Evolutionary conservation across 495 filamentous ascomycete genomes (phyloP), one percentile per base, ranked within the genome.

Genomic region (Cercophora newfieldiana): DNA sequence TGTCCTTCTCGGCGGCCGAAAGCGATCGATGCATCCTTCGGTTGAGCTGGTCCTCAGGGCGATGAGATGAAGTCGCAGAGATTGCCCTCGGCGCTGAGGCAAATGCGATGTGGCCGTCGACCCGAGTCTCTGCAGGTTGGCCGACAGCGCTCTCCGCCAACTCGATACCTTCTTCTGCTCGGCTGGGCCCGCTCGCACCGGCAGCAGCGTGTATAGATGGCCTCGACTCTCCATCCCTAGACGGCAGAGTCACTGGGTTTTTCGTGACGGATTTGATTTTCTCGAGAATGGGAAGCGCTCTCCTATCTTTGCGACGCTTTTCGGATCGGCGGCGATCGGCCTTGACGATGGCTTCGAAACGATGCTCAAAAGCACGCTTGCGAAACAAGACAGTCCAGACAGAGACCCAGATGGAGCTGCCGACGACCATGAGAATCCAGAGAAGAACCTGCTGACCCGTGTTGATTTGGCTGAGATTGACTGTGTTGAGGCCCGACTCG

Each of bases 361-460:
- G 86, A 10, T 73, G 75, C 73, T 93, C 88, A 69, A 96, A 96
- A 7, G 85, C 88, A 68, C 83, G 82, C 73, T 87, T 89, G 28
- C 92, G 81, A 10, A 90, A 84, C 30, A 87, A 77, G 14, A 91
- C 82, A 0, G 88, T 88, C 69, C 83, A 85, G 22, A 85, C 82
- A 5, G 81, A 85, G 0, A 91, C 89, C 73, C 85, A 88, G 25
- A 91, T 88, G 18, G 88, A 83, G 49, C 89, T 89, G 3, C 92
- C 92, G 16, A 93, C 73, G 57, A 93, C 82, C 30, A 93, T 88
- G 57, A 93, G 80, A 4, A 88, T 22, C 74, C 92, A 95, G 12
- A 96, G 82, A 18, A 94, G 71, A 10, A 85, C 74, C 71, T 96
- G 93, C 71, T 96, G 93, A 73, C 89, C 90, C 1, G 87, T 90